Percentiles rank a stretch among this genome's conserved stretches.
Conservation (phyloP, 148 eudicot species). For the Fallopia convolvulus region DNA sequence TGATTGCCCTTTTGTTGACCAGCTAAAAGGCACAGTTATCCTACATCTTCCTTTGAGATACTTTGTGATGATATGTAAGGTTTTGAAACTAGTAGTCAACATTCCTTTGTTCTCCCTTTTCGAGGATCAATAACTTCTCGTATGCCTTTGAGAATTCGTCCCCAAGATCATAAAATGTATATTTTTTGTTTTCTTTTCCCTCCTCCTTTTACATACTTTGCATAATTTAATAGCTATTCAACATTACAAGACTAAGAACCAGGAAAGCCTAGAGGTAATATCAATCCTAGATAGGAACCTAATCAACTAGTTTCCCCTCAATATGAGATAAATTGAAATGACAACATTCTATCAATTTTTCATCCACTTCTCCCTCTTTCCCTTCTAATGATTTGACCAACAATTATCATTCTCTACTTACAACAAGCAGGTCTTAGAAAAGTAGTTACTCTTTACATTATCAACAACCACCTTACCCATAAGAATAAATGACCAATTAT, state of each 20-base stretch:
- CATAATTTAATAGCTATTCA: neutral
- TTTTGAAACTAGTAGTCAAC: no score
- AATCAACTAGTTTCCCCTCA: slow-evolving; percentile 24
- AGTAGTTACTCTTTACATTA: slow-evolving; percentile 26
- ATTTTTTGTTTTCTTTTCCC: neutral
- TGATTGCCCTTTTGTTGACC: neutral
- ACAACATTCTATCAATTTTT: no score
- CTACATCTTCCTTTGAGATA: no score
- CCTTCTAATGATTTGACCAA: slow-evolving; percentile 11
- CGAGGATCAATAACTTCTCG: neutral
- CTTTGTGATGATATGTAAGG: no score
- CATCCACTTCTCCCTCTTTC: no score
- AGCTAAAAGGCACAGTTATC: neutral
- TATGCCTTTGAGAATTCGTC: slow-evolving; percentile 26
- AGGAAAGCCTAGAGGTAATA: slow-evolving; percentile 29
- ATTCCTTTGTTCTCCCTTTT: no score
- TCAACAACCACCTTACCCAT: slow-evolving; percentile 3
- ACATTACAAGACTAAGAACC: slow-evolving; percentile 41
- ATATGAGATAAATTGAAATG: neutral
- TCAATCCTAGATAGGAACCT: slow-evolving; percentile 26
- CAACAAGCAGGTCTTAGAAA: slow-evolving; percentile 33
- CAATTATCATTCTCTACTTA: slow-evolving; percentile 31
- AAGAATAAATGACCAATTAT: slow-evolving; percentile 42
- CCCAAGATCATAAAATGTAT: slow-evolving; percentile 48
- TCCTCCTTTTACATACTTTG: neutral